These are phyloP conservation scores for Zoysia matrella DNA, from an alignment of 202 grass and related monocot genomes.

Conservation along the genomic window DNA sequence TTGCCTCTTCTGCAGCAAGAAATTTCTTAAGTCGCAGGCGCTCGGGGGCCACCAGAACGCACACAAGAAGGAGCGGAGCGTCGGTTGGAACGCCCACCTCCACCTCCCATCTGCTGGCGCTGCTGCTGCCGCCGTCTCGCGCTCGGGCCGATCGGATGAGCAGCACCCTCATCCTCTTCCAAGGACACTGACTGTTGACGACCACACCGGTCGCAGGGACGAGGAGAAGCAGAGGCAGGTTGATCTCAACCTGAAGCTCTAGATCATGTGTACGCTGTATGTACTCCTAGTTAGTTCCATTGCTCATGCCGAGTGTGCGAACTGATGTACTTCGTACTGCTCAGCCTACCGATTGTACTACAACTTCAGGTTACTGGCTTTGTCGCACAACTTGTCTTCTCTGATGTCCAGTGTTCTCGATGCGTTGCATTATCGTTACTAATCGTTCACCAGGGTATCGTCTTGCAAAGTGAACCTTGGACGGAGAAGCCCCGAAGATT, in stretches of 20 bases:
- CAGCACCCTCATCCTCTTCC: not conserved
- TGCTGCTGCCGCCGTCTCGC: not conserved
- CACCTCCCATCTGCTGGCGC: conserved; percentile 34
- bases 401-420: too few species aligned
- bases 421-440: too few species aligned
- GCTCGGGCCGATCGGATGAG: conserved; percentile 29
- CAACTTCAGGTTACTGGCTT: too few species aligned
- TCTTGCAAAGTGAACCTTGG: not conserved
- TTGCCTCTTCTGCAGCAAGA: conserved; percentile 78
- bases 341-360: too few species aligned
- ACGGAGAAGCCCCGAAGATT: not conserved
- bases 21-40: conserved; percentile 79
- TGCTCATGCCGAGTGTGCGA: not conserved
- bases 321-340: too few species aligned
- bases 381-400: not conserved
- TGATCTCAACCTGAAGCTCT: conserved; percentile 52
- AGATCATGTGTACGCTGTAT: not conserved
- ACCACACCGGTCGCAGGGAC: not conserved
- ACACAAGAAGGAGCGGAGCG: conserved; percentile 74
- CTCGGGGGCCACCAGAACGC: conserved; percentile 84
- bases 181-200: not conserved
- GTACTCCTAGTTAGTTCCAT: not conserved
- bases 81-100: conserved; percentile 67
- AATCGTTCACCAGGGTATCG: not conserved
- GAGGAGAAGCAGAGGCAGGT: conserved; percentile 26